phyloP scores from a whole-genome alignment of 768 basidiomycete genomes.

The Hericium rajendrae region DNA sequence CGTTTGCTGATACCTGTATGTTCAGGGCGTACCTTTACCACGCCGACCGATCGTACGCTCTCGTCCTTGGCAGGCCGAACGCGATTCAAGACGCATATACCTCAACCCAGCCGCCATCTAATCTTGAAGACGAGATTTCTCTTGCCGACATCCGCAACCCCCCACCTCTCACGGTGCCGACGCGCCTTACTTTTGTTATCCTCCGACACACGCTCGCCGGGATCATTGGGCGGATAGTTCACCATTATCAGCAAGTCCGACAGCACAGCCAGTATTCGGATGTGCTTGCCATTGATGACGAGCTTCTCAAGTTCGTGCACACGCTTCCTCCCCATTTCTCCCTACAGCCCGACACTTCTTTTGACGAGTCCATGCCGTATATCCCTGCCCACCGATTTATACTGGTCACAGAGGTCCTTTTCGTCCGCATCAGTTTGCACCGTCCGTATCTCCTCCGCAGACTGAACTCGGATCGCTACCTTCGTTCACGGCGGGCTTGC shows the following conservation, averaged over 20 bases:
- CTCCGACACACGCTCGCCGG: slow-evolving; percentile 72
- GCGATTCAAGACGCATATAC: slow-evolving; percentile 87
- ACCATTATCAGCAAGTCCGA: slow-evolving; percentile 85
- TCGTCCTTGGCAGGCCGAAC: slow-evolving; percentile 84
- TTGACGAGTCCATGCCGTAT: slow-evolving; percentile 56
- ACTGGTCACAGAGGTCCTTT: slow-evolving; percentile 81
- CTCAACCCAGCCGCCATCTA: slow-evolving; percentile 69
- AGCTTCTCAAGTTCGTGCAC: slow-evolving; percentile 67
- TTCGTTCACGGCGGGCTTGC: slow-evolving; percentile 74
- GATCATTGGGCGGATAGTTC: slow-evolving; percentile 85
- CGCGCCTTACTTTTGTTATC: slow-evolving; percentile 81
- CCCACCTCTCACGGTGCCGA: slow-evolving; percentile 58
- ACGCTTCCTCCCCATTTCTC: slow-evolving; percentile 73
- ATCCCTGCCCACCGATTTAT: slow-evolving; percentile 83
- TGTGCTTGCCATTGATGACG: slow-evolving; percentile 73
- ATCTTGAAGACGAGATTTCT: slow-evolving; percentile 54
- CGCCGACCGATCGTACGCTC: slow-evolving; percentile 85
- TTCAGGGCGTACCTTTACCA: slow-evolving; percentile 84
- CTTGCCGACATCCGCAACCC: slow-evolving; percentile 36
- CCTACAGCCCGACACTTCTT: slow-evolving; percentile 63
- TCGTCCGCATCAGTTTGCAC: slow-evolving; percentile 76
- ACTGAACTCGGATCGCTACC: slow-evolving; percentile 70
- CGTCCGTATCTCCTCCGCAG: slow-evolving; percentile 82
- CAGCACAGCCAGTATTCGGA: slow-evolving; percentile 75
- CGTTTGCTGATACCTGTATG: neutral